These are phyloP conservation scores for Lentinula sp. DNA, from an alignment of 768 basidiomycete species.

Conservation along the genomic window DNA sequence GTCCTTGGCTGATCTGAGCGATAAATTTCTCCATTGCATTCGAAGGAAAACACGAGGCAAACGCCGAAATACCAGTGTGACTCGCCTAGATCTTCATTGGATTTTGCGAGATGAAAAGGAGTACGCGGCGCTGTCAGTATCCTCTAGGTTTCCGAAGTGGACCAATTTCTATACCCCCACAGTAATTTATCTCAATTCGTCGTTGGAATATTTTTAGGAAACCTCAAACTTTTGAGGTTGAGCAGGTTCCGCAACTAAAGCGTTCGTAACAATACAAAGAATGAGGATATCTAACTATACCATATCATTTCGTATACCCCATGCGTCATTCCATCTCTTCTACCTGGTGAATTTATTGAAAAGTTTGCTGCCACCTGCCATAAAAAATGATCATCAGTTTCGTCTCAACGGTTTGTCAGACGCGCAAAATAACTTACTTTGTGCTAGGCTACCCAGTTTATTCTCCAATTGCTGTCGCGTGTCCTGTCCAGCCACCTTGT, in stretches of 20 bases:
- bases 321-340: background rate
- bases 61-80: background rate
- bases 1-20: background rate
- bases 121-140: no score
- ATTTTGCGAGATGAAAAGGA: no score
- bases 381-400: conserved; percentile 6
- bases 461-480: conserved; percentile 44
- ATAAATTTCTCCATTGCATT: background rate
- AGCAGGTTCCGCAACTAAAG: no score
- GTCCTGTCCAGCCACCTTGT: conserved; percentile 48
- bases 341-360: conserved; percentile 39
- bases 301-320: background rate
- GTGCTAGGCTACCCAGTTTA: conserved; percentile 37
- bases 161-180: no score
- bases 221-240: no score
- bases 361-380: conserved; percentile 36
- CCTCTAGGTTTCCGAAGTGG: no score
- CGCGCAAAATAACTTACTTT: conserved; percentile 34
- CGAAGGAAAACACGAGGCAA: background rate
- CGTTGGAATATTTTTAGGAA: background rate
- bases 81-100: background rate
- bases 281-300: background rate
- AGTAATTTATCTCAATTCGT: background rate
- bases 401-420: background rate
- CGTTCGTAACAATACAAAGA: no score